Base-by-base conservation (phyloP, 2,329 filamentous ascomycete species). In the Talaromyces sp. region DNA sequence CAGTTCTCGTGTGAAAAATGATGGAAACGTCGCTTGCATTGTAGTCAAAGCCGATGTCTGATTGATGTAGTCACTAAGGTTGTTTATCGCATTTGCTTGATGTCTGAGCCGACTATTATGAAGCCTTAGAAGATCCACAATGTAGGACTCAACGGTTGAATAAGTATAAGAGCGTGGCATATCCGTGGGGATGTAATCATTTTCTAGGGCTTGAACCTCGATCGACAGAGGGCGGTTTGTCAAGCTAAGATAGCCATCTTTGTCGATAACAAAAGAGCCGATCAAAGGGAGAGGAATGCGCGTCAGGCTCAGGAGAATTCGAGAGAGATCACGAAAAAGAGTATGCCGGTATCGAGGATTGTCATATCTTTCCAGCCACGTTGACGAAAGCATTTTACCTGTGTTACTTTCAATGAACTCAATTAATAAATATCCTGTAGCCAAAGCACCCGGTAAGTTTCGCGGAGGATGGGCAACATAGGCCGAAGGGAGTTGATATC, bases 71-170 rank as follows among this genome's bases (percentile, higher is more conserved):
- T 60, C 57, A 22, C 17, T 32, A 5, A 33, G 11, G 37, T 57
- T 35, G 16, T 55, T 55, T 11, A 63, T 49, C 27, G 59, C 58
- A 54, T 68, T 70, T 47, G 60, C 55, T 37, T 67, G 62, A 55
- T 61, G 4, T 10, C 52, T 24, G 24, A 65, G 46, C 51, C 58
- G 57, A 47, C 42, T 62, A 50, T 64, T 55, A 30, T 65, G 62
- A n/a, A 49, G 42, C 24, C 36, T 52, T 52, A n/a, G n/a, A n/a
- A n/a, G n/a, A n/a, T n/a, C n/a, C n/a, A n/a, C n/a, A n/a, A n/a
- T n/a, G n/a, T n/a, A n/a, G n/a, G n/a, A n/a, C n/a, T n/a, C n/a
- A n/a, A n/a, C n/a, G n/a, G n/a, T n/a, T n/a, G n/a, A n/a, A n/a
- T n/a, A n/a, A n/a, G n/a, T n/a, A n/a, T n/a, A n/a, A n/a, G n/a